A percentile compares a stretch with the other conserved stretches of the same genome.
Evolutionary conservation across 2,329 filamentous ascomycete genomes (phyloP).

Genomic region (Hymenoscyphus repandus): DNA sequence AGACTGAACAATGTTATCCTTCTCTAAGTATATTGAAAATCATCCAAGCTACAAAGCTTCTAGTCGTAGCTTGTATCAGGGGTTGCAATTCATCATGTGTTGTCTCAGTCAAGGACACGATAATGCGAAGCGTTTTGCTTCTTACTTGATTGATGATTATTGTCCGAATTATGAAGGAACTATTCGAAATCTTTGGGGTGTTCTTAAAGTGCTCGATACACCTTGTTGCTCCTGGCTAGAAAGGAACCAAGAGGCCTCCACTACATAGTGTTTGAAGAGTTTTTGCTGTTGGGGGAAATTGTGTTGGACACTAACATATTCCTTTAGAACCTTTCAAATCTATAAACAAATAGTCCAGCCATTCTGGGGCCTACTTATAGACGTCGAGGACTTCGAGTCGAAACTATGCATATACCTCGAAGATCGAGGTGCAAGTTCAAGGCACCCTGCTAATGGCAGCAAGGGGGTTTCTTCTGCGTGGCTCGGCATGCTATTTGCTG

Average conservation of each 20-base stretch:
- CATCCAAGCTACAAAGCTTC: too few species aligned
- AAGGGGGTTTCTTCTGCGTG: slow-evolving; percentile 53
- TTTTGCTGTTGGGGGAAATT: too few species aligned
- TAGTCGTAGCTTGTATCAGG: too few species aligned
- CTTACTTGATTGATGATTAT: too few species aligned
- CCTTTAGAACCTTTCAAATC: slow-evolving; percentile 52
- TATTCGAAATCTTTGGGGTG: too few species aligned
- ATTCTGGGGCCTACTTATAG: slow-evolving; percentile 63
- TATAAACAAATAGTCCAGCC: slow-evolving; percentile 64
- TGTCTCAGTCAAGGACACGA: too few species aligned
- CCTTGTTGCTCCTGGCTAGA: too few species aligned
- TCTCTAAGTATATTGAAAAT: background rate
- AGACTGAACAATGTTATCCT: background rate
- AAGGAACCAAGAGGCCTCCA: too few species aligned
- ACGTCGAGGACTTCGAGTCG: slow-evolving; percentile 60
- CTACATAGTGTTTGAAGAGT: too few species aligned
- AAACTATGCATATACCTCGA: slow-evolving; percentile 61
- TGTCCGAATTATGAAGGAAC: too few species aligned
- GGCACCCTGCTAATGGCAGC: slow-evolving; percentile 21
- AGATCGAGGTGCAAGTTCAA: slow-evolving; percentile 47
- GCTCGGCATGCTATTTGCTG: slow-evolving; percentile 60
- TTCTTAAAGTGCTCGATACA: too few species aligned
- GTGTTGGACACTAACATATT: background rate
- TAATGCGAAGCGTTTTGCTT: too few species aligned
- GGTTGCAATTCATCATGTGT: background rate